These are phyloP conservation scores for Vickermania spadyakhi DNA, from an alignment of 208 protist genomes.

Conservation along the genomic window DNA sequence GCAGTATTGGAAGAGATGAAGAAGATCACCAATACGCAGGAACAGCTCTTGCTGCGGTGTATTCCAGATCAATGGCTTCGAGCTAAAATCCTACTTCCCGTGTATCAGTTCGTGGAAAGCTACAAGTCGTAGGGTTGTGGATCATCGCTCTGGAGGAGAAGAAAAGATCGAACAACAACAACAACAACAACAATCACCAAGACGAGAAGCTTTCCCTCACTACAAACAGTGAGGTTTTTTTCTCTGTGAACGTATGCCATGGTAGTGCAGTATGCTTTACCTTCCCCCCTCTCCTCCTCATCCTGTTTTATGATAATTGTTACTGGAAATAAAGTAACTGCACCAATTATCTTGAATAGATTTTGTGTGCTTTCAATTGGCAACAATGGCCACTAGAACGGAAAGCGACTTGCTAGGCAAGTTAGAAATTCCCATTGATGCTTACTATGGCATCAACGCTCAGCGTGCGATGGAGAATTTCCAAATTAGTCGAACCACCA, in stretches of 20 bases:
- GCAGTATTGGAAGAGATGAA: constrained; percentile 18
- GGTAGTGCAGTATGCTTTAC: too few relatives aligned
- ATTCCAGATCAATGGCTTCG: neutral
- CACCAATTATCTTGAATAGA: too few relatives aligned
- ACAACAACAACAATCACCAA: too few relatives aligned
- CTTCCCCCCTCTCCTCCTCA: too few relatives aligned
- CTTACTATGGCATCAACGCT: constrained; percentile 14
- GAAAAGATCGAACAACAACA: too few relatives aligned
- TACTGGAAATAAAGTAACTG: too few relatives aligned
- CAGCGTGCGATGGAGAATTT: constrained; percentile 14
- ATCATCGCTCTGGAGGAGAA: too few relatives aligned
- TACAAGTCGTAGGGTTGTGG: neutral
- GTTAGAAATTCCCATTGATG: constrained; percentile 8
- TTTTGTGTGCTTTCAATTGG: too few relatives aligned
- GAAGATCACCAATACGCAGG: constrained; percentile 6
- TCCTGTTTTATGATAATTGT: too few relatives aligned
- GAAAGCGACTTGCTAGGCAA: constrained; percentile 9
- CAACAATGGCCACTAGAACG: constrained; percentile 2
- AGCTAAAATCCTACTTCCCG: neutral
- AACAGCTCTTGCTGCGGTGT: constrained; percentile 2
- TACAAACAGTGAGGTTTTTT: too few relatives aligned
- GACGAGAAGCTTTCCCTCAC: too few relatives aligned
- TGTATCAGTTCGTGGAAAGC: constrained; percentile 2
- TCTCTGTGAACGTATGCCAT: too few relatives aligned
- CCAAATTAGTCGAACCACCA: constrained; percentile 11